A percentile compares a stretch with the other conserved stretches of the same genome.
Conservation (phyloP, 208 protist species). For the Trypanosoma rangeli region DNA sequence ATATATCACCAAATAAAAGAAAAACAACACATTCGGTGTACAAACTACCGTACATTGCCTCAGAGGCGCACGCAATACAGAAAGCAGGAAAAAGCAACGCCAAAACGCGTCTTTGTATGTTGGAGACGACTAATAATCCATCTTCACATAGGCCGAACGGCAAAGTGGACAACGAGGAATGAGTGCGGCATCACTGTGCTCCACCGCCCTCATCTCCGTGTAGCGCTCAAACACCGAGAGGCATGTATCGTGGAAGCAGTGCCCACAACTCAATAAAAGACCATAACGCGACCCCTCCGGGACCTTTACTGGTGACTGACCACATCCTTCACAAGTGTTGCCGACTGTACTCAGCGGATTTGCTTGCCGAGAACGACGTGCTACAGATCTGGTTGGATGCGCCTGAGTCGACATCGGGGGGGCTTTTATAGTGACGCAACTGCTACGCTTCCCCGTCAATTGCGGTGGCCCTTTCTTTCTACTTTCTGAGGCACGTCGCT, state of each 20-base stretch:
- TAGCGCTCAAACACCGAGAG: constrained; percentile 75
- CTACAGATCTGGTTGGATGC: not conserved
- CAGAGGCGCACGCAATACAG: not conserved
- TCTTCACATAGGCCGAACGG: constrained; percentile 73
- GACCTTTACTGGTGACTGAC: not conserved
- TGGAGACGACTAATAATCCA: constrained; percentile 45
- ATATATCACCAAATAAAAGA: not conserved
- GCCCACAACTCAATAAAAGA: constrained; percentile 82
- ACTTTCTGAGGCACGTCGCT: constrained; percentile 12
- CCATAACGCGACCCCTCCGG: constrained; percentile 26
- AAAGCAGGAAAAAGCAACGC: not conserved
- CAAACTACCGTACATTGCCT: not conserved
- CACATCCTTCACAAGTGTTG: not conserved
- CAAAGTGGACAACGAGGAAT: constrained; percentile 74
- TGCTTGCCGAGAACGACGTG: not conserved
- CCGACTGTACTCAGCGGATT: not conserved
- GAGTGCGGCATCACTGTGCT: constrained; percentile 12
- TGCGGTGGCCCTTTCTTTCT: not conserved
- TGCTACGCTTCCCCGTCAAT: not conserved
- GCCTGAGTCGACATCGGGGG: not conserved
- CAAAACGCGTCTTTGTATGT: not conserved
- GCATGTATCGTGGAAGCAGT: constrained; percentile 79
- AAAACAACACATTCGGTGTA: not conserved
- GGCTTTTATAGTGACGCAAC: not conserved
- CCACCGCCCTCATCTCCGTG: constrained; percentile 44